A percentile compares a stretch with the other conserved stretches of the same genome.
Conservation (phyloP, 2,329 filamentous ascomycete species). For the Colletotrichum horii region DNA sequence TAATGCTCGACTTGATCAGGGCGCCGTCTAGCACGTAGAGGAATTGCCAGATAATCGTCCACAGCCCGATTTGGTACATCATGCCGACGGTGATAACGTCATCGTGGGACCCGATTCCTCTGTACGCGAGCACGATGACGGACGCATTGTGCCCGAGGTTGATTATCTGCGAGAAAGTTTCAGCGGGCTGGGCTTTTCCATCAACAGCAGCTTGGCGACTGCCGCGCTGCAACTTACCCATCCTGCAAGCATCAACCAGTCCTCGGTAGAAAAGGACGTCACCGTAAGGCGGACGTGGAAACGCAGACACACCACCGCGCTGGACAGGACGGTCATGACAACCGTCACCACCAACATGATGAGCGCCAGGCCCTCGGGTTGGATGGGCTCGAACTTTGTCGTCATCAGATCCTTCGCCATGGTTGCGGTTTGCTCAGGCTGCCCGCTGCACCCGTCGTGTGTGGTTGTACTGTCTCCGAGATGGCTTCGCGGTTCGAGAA, state of each 20-base stretch:
- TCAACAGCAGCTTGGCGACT: no score
- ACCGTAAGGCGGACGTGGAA: neutral
- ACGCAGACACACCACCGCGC: neutral
- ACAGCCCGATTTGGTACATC: neutral
- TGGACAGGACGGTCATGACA: neutral
- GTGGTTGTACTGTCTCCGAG: neutral
- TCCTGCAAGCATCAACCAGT: neutral
- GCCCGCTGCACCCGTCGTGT: neutral
- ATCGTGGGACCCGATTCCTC: neutral
- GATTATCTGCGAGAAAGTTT: neutral
- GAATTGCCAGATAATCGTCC: conserved; percentile 21
- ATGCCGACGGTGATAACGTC: neutral
- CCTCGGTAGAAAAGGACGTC: neutral
- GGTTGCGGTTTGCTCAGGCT: neutral
- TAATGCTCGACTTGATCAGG: neutral
- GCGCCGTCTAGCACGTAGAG: neutral
- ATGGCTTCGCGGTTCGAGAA: neutral
- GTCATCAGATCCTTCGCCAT: neutral
- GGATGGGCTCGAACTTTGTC: neutral
- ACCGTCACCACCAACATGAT: neutral
- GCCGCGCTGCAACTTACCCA: neutral
- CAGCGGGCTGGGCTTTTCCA: no score
- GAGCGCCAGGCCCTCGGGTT: neutral
- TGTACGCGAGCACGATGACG: neutral
- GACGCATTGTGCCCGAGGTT: neutral